Conservation (phyloP, 2,329 filamentous ascomycete species). For the Xylaria sp. region DNA sequence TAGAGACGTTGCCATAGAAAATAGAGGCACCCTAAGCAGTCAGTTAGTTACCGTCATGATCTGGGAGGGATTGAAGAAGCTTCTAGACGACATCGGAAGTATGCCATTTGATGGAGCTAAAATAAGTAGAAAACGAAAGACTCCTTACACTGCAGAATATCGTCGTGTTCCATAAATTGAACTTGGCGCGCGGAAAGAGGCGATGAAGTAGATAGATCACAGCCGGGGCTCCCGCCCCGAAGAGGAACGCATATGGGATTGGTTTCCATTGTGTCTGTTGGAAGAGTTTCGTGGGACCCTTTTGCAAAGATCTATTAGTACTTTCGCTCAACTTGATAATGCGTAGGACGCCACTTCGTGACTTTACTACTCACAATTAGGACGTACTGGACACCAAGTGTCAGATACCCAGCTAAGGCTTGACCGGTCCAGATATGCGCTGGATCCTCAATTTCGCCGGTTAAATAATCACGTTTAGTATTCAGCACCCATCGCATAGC, state of each 20-base stretch:
- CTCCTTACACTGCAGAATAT: constrained; percentile 64
- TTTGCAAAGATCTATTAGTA: constrained; percentile 1
- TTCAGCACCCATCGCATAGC: constrained; percentile 69
- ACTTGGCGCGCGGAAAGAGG: constrained; percentile 63
- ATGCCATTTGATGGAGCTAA: too few relatives aligned
- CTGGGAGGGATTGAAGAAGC: too few relatives aligned
- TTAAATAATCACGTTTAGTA: constrained; percentile 65
- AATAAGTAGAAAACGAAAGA: background rate
- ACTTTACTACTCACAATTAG: constrained; percentile 57
- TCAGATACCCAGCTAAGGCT: constrained; percentile 60
- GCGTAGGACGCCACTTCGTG: background rate
- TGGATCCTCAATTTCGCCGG: constrained; percentile 61
- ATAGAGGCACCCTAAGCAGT: constrained; percentile 53
- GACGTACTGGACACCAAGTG: constrained; percentile 68
- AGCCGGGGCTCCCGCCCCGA: constrained; percentile 58
- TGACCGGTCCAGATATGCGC: constrained; percentile 72
- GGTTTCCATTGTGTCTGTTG: constrained; percentile 57
- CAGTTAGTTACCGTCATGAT: constrained; percentile 1
- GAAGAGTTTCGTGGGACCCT: constrained; percentile 62
- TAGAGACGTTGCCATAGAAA: constrained; percentile 71
- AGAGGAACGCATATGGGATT: constrained; percentile 64
- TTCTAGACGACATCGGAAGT: too few relatives aligned
- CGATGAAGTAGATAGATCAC: constrained; percentile 63
- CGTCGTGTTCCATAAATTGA: constrained; percentile 68
- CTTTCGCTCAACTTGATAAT: background rate